Evolutionary conservation across 371 early-diverging fungal species (phyloP).

Genomic region (Mortierella sp.): DNA sequence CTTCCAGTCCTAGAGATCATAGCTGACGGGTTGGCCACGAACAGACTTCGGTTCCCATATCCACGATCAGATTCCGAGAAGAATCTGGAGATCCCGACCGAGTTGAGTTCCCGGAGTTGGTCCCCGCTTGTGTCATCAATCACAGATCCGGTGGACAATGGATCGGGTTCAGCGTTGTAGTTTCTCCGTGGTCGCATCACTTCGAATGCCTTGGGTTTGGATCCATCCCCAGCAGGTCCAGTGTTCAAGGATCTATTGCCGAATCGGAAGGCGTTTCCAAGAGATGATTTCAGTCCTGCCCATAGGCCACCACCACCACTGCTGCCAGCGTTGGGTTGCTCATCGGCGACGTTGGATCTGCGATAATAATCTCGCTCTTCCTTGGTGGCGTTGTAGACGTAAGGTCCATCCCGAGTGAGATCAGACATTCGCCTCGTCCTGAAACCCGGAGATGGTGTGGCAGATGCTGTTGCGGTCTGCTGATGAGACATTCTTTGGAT

Average conservation of each 20-base stretch:
- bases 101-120: slow-evolving; percentile 40
- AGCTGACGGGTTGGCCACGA: slow-evolving; percentile 48
- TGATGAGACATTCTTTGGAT: slow-evolving; percentile 48
- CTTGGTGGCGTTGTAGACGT: slow-evolving; percentile 31
- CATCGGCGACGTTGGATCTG: slow-evolving; percentile 10
- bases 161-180: no score
- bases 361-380: background rate
- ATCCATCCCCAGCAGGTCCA: slow-evolving; percentile 12
- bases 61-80: slow-evolving; percentile 44
- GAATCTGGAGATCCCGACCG: slow-evolving; percentile 45
- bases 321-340: no score
- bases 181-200: slow-evolving; percentile 49
- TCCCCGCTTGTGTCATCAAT: slow-evolving; percentile 31
- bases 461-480: no score
- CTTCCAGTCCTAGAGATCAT: slow-evolving; percentile 29
- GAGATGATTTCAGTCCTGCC: slow-evolving; percentile 17
- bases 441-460: slow-evolving; percentile 14
- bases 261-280: slow-evolving; percentile 27
- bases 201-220: slow-evolving; percentile 53
- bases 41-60: slow-evolving; percentile 39
- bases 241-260: slow-evolving; percentile 12
- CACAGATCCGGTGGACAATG: slow-evolving; percentile 18
- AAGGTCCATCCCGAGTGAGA: slow-evolving; percentile 41
- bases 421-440: slow-evolving; percentile 50
- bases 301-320: no score